phyloP scores from a whole-genome alignment of 257 asterid species.

The Eucommia ulmoides region DNA sequence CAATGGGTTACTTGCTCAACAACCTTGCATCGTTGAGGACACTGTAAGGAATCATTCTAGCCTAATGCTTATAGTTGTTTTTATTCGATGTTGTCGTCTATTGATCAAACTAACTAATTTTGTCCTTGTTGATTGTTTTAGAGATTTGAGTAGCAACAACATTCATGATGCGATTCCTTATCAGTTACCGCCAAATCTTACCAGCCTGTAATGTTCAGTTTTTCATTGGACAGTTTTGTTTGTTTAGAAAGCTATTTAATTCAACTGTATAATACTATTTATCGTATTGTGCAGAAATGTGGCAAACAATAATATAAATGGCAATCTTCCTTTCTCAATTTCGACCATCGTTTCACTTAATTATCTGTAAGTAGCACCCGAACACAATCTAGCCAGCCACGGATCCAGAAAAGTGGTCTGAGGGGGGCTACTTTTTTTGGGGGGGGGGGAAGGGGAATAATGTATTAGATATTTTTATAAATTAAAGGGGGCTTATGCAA shows the following conservation, averaged over 20 bases:
- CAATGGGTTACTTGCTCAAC: constrained; percentile 78
- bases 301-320: constrained; percentile 71
- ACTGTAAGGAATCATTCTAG: constrained; percentile 39
- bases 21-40: constrained; percentile 61
- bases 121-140: constrained; percentile 16
- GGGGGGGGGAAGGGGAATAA: too few species aligned
- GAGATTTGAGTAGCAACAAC: constrained; percentile 89
- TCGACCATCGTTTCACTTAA: constrained; percentile 38
- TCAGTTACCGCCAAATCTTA: constrained; percentile 79
- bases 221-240: constrained; percentile 8
- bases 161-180: constrained; percentile 67
- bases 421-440: too few species aligned
- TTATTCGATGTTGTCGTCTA: neutral
- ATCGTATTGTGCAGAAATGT: constrained; percentile 56
- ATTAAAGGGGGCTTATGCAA: too few species aligned
- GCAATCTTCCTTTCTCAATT: constrained; percentile 73
- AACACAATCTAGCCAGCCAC: too few species aligned
- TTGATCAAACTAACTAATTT: constrained; percentile 1
- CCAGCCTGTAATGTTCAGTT: constrained; percentile 55
- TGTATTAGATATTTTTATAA: too few species aligned
- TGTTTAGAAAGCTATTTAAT: constrained; percentile 4
- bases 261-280: constrained; percentile 7
- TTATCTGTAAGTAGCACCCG: constrained; percentile 60
- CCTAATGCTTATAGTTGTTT: neutral
- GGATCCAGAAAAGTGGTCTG: too few species aligned